These are phyloP conservation scores for Sugiyamaella americana DNA, from an alignment of 805 yeast genomes.

Conservation along the genomic window DNA sequence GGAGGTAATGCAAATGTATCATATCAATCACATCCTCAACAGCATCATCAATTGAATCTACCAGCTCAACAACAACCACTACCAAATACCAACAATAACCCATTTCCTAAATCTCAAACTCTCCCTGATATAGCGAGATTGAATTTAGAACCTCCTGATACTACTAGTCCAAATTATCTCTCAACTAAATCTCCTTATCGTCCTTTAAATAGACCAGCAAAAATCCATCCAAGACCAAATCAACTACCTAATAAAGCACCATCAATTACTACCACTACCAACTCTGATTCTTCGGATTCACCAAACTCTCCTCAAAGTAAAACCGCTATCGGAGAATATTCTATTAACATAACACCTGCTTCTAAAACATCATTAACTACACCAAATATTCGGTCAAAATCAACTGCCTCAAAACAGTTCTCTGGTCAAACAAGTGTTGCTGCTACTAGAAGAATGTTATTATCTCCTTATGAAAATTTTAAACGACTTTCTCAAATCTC, in stretches of 20 bases:
- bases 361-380: background rate
- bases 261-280: background rate
- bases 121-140: conserved; percentile 8
- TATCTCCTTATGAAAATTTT: conserved; percentile 10
- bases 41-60: no score
- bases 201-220: conserved; percentile 18
- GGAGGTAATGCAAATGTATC: no score
- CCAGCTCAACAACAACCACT: no score
- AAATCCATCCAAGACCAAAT: conserved; percentile 12
- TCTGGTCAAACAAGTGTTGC: conserved; percentile 12
- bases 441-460: conserved; percentile 18
- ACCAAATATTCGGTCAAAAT: conserved; percentile 15
- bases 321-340: background rate
- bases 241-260: background rate
- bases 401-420: conserved; percentile 16
- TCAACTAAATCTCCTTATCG: conserved; percentile 16
- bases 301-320: no score
- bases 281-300: background rate
- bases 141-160: background rate
- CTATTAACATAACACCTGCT: background rate
- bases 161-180: background rate
- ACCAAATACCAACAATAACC: no score
- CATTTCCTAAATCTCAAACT: conserved; percentile 12
- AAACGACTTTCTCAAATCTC: conserved; percentile 8
- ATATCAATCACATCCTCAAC: no score